These are phyloP conservation scores for Diutina catenulata DNA, from an alignment of 1,139 yeast genomes.

Conservation along the genomic window DNA sequence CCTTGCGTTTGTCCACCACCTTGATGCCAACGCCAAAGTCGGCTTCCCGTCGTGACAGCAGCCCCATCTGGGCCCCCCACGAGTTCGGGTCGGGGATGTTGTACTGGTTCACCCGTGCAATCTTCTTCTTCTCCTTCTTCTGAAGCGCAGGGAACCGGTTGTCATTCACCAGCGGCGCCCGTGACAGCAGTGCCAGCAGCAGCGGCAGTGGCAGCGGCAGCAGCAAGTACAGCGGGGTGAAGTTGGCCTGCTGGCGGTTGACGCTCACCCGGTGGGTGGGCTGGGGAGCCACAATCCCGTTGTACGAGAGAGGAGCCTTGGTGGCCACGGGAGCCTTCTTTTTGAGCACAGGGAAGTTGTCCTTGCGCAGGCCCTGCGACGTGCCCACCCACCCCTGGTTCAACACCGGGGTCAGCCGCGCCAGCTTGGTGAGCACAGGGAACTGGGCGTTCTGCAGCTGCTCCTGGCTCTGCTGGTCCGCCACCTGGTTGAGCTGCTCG, in stretches of 20 bases:
- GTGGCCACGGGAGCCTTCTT: constrained; percentile 13
- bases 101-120: constrained; percentile 5
- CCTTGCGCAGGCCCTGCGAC: constrained; percentile 18
- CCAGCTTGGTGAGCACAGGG: constrained; percentile 13
- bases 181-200: not conserved
- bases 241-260: not conserved
- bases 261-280: constrained; percentile 1
- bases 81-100: constrained; percentile 1
- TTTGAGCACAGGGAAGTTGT: constrained; percentile 9
- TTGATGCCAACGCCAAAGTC: constrained; percentile 2
- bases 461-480: constrained; percentile 15
- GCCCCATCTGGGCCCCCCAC: not conserved
- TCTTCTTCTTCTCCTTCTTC: constrained; percentile 21
- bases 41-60: not conserved
- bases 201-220: not conserved
- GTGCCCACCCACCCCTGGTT: constrained; percentile 14
- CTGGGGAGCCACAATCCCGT: constrained; percentile 19
- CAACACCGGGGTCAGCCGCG: constrained; percentile 18
- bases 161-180: not conserved
- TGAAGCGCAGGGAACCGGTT: constrained; percentile 30
- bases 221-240: not conserved
- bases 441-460: constrained; percentile 15
- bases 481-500: not conserved
- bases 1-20: constrained; percentile 4
- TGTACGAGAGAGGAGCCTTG: constrained; percentile 26